phyloP scores from a whole-genome alignment of 441 rosid genomes.

The Aquilaria agallochum region DNA sequence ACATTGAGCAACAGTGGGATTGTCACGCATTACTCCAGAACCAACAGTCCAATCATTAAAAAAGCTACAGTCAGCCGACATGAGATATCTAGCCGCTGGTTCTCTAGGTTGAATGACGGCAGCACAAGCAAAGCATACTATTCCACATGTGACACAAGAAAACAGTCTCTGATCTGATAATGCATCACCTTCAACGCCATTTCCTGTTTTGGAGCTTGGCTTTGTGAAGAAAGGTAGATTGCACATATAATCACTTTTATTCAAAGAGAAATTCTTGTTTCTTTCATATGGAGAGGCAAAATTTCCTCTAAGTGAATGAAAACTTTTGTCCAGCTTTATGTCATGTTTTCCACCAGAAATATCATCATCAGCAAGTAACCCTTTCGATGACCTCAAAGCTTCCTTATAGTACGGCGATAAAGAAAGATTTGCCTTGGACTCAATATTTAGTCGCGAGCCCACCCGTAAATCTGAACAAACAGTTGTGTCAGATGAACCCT shows the following conservation, averaged over 20 bases:
- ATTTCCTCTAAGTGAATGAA: conserved; percentile 51
- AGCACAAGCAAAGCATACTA: conserved; percentile 81
- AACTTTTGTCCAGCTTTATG: conserved; percentile 38
- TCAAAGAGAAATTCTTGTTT: conserved; percentile 32
- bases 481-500: conserved; percentile 69
- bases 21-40: conserved; percentile 42
- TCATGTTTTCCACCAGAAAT: conserved; percentile 27
- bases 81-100: conserved; percentile 78
- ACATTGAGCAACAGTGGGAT: conserved; percentile 20
- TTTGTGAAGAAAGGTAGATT: conserved; percentile 12
- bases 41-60: conserved; percentile 79
- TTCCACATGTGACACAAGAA: conserved; percentile 93
- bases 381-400: conserved; percentile 36
- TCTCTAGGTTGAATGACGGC: conserved; percentile 88
- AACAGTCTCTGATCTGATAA: conserved; percentile 88
- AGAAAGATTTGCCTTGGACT: conserved; percentile 31
- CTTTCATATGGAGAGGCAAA: conserved; percentile 58
- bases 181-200: conserved; percentile 37
- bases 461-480: conserved; percentile 66
- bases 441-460: conserved; percentile 58
- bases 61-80: conserved; percentile 93
- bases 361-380: conserved; percentile 31
- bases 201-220: conserved; percentile 26
- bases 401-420: conserved; percentile 29
- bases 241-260: conserved; percentile 25